These are phyloP conservation scores for Capsicum chinense DNA, from an alignment of 257 asterid genomes.

Conservation along the genomic window DNA sequence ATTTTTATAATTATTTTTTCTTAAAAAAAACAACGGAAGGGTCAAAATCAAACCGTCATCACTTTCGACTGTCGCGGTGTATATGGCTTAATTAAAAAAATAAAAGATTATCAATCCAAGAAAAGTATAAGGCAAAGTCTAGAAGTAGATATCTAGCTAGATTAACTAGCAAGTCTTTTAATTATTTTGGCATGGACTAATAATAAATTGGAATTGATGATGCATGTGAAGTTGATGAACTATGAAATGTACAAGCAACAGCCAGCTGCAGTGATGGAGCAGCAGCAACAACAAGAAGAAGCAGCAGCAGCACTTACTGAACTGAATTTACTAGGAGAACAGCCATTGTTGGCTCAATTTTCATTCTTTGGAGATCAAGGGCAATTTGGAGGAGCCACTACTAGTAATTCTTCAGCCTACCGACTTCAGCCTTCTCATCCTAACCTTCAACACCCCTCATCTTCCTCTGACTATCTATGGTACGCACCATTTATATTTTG, in stretches of 20 bases:
- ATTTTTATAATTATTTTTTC: too few relatives aligned
- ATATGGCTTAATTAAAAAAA: neutral
- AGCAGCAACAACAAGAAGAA: conserved; percentile 25
- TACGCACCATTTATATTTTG: neutral
- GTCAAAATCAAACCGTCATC: too few relatives aligned
- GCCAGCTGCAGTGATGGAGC: conserved; percentile 21
- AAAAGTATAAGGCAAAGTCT: neutral
- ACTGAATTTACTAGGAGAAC: conserved; percentile 54
- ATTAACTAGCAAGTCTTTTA: neutral
- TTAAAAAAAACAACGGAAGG: too few relatives aligned
- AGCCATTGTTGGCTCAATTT: conserved; percentile 61
- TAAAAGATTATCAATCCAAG: neutral
- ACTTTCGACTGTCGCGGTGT: too few relatives aligned
- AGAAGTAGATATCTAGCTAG: neutral
- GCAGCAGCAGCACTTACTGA: conserved; percentile 56
- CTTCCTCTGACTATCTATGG: conserved; percentile 32
- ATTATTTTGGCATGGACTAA: neutral
- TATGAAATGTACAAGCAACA: conserved; percentile 51
- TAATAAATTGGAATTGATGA: neutral
- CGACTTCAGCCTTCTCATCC: conserved; percentile 72
- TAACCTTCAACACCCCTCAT: conserved; percentile 55
- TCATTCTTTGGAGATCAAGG: conserved; percentile 60
- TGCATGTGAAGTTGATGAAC: conserved; percentile 57
- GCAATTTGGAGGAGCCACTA: conserved; percentile 37
- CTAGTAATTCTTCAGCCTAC: conserved; percentile 27